These are phyloP conservation scores for Staphylotrichum tortipilum DNA, from an alignment of 495 filamentous ascomycete species.

Conservation along the genomic window DNA sequence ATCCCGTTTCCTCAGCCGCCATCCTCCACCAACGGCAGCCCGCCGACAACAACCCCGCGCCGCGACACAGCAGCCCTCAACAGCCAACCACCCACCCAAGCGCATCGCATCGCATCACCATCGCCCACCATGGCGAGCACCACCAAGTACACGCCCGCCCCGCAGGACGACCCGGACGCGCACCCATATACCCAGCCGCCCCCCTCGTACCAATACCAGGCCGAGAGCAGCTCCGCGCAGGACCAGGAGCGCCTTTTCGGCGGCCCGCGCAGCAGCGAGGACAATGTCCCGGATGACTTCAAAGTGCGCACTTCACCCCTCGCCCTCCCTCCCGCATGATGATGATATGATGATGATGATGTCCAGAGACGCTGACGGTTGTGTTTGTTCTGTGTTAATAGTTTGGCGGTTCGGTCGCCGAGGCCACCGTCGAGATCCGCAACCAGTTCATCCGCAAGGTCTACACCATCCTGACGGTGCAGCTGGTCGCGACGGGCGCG, in stretches of 20 bases:
- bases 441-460: constrained; percentile 95
- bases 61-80: not conserved
- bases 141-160: constrained; percentile 60
- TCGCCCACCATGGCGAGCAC: constrained; percentile 66
- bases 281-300: constrained; percentile 96
- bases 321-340: too few species aligned
- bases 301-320: constrained; percentile 46
- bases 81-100: too few species aligned
- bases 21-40: too few species aligned
- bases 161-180: constrained; percentile 65
- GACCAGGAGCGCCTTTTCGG: constrained; percentile 32
- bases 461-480: constrained; percentile 56
- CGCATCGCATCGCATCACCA: too few species aligned
- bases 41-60: too few species aligned
- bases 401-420: constrained; percentile 85
- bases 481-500: constrained; percentile 74
- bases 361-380: constrained; percentile 5
- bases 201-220: constrained; percentile 75
- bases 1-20: too few species aligned
- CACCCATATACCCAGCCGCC: constrained; percentile 77
- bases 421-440: constrained; percentile 88
- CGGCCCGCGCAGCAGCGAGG: constrained; percentile 64
- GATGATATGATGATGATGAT: too few species aligned
- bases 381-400: too few species aligned
- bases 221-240: constrained; percentile 28